Conservation (phyloP, 768 basidiomycete genomes). For the Mycena epipterygia region DNA sequence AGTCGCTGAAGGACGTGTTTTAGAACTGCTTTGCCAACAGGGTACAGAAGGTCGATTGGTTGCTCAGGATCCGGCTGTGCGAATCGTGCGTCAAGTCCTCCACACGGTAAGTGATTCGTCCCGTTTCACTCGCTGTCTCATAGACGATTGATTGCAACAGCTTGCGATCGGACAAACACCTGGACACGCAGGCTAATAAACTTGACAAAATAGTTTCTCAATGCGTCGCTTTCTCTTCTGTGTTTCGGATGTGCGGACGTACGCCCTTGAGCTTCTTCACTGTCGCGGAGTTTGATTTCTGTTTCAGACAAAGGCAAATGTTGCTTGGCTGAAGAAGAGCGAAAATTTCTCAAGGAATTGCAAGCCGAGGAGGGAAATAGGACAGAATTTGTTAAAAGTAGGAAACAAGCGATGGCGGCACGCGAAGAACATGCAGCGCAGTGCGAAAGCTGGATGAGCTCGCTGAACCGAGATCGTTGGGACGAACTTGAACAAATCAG, state of each 20-base stretch:
- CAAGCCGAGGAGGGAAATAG: slow-evolving; percentile 15
- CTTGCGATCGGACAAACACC: slow-evolving; percentile 25
- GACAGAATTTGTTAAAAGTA: slow-evolving; percentile 33
- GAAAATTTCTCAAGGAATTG: slow-evolving; percentile 38
- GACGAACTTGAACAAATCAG: slow-evolving; percentile 27
- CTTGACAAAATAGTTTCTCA: slow-evolving; percentile 36
- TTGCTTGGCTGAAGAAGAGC: slow-evolving; percentile 36
- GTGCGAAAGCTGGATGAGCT: slow-evolving; percentile 32
- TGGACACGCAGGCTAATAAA: slow-evolving; percentile 27
- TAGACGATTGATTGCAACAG: slow-evolving; percentile 6
- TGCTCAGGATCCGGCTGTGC: slow-evolving; percentile 44
- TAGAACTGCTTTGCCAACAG: slow-evolving; percentile 41
- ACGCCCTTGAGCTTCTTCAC: neutral
- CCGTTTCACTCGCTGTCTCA: neutral
- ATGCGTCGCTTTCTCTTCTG: slow-evolving; percentile 40
- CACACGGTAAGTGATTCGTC: slow-evolving; percentile 15
- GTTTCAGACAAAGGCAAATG: slow-evolving; percentile 23
- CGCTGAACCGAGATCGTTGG: slow-evolving; percentile 18
- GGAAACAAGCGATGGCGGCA: slow-evolving; percentile 21
- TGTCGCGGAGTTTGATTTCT: neutral
- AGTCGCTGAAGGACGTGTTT: neutral
- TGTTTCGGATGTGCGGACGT: slow-evolving; percentile 27
- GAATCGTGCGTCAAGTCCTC: slow-evolving; percentile 39
- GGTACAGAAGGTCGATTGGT: slow-evolving; percentile 42
- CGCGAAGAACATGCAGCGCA: slow-evolving; percentile 23